Conservation (phyloP, 2,329 filamentous ascomycete genomes). For the Trichophyton mentagrophytes region DNA sequence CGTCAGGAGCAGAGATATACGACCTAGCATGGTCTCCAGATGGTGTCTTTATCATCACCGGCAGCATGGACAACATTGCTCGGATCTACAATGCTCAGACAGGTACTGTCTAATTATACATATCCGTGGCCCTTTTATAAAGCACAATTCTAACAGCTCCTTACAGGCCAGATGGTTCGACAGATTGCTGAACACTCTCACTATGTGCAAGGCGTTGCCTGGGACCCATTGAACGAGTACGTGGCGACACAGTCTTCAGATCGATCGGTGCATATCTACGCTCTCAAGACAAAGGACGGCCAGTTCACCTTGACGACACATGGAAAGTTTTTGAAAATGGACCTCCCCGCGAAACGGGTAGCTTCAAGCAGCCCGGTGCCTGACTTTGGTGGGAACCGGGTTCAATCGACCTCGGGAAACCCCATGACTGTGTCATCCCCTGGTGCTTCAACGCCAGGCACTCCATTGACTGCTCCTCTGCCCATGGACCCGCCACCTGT, state of each 20-base stretch:
- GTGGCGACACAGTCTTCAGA: slow-evolving; percentile 97
- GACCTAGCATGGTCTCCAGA: slow-evolving; percentile 99
- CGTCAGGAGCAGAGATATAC: slow-evolving; percentile 90
- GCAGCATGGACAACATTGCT: slow-evolving; percentile 98
- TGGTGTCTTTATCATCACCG: slow-evolving; percentile 87
- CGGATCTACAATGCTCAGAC: slow-evolving; percentile 91
- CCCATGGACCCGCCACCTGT: slow-evolving; percentile 95
- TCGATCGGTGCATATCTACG: slow-evolving; percentile 95
- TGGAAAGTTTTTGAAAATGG: slow-evolving; percentile 77
- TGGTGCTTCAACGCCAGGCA: slow-evolving; percentile 80
- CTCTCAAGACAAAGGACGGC: slow-evolving; percentile 87
- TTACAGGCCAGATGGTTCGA: slow-evolving; percentile 54
- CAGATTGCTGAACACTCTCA: slow-evolving; percentile 97
- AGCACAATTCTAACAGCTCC: not conserved
- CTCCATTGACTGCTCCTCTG: slow-evolving; percentile 73
- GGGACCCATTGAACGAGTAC: slow-evolving; percentile 97
- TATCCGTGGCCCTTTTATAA: not conserved
- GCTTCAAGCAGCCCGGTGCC: slow-evolving; percentile 85
- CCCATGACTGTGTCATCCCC: slow-evolving; percentile 57
- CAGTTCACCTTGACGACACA: slow-evolving; percentile 73
- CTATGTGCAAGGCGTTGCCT: slow-evolving; percentile 95
- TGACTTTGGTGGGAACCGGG: slow-evolving; percentile 43
- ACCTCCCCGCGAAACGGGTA: slow-evolving; percentile 80
- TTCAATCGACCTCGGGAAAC: slow-evolving; percentile 24
- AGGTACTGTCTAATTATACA: slow-evolving; percentile 41